Evolutionary conservation across 1,139 yeast genomes (phyloP).

Genomic region (Geotrichum phurueaensis): DNA sequence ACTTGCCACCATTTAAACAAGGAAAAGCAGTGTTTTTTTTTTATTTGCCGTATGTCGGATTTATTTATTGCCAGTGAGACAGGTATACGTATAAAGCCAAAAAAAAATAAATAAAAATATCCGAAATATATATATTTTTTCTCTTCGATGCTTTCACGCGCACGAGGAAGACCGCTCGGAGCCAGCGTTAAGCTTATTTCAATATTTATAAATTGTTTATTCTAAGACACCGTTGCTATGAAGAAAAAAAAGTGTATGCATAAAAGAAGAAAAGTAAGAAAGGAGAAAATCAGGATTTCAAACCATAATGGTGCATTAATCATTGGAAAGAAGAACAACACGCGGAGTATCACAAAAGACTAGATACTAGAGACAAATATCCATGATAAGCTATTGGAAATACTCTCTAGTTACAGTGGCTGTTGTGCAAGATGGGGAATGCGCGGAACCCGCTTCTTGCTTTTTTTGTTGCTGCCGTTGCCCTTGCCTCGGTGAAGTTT

Average conservation of each 20-base stretch:
- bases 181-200: neutral
- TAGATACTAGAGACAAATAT: neutral
- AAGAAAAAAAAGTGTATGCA: neutral
- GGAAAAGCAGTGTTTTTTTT: too few species aligned
- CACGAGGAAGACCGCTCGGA: neutral
- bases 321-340: neutral
- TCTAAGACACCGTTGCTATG: neutral
- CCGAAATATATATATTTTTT: too few species aligned
- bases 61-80: too few species aligned
- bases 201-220: neutral
- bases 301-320: neutral
- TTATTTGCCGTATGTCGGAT: too few species aligned
- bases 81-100: too few species aligned
- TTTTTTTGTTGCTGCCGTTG: neutral
- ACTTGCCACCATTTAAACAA: too few species aligned
- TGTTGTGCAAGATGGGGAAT: neutral
- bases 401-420: neutral
- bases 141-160: neutral
- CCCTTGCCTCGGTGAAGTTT: neutral
- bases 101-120: too few species aligned
- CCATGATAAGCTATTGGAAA: neutral
- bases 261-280: neutral
- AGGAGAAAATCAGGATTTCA: neutral
- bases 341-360: neutral
- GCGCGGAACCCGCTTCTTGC: neutral